phyloP scores from a whole-genome alignment of 164 flowering plant species.

The Houttuynia cordata region DNA sequence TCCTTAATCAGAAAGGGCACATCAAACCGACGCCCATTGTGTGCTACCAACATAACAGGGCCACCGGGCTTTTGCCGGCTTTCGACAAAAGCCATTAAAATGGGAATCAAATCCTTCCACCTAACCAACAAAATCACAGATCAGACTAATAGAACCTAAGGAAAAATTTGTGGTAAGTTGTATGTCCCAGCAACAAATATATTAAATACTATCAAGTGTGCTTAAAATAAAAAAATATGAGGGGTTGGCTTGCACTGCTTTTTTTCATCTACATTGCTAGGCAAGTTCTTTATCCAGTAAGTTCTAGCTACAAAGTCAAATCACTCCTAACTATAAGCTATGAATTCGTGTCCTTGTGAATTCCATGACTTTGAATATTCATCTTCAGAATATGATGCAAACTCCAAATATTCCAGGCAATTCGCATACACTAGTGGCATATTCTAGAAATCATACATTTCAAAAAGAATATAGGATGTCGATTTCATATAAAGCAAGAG shows the following conservation, averaged over 20 bases:
- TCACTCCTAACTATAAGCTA: background rate
- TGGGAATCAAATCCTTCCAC: conserved; percentile 77
- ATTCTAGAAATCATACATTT: too few species aligned
- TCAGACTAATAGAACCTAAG: background rate
- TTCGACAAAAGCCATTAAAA: conserved; percentile 40
- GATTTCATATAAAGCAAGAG: too few species aligned
- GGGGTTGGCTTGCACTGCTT: too few species aligned
- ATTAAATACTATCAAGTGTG: background rate
- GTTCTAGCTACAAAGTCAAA: background rate
- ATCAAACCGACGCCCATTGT: conserved; percentile 75
- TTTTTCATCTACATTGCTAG: too few species aligned
- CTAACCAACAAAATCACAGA: conserved; percentile 21
- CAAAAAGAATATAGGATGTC: too few species aligned
- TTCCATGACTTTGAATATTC: background rate
- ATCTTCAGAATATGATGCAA: background rate
- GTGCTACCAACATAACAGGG: conserved; percentile 50
- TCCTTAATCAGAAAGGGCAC: conserved; percentile 66
- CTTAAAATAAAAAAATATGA: background rate
- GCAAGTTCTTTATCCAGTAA: background rate
- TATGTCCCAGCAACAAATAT: background rate
- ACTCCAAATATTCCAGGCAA: background rate
- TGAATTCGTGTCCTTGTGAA: background rate
- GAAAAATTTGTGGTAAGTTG: background rate
- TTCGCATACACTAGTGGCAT: background rate
- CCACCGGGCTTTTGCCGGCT: conserved; percentile 76